phyloP scores from a whole-genome alignment of 306 rosid genomes.

The Trifolium repens region DNA sequence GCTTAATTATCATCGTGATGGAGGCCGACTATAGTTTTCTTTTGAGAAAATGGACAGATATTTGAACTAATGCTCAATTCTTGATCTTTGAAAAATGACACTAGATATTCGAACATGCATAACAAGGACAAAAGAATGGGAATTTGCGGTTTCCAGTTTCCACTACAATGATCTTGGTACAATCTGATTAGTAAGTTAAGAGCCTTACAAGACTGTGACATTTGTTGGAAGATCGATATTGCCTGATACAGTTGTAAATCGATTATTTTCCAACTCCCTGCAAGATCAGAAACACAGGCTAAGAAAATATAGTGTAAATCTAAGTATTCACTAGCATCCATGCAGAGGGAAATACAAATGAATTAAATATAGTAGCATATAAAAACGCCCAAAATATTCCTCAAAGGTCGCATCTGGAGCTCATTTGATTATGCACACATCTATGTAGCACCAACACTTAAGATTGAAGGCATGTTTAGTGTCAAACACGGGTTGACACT shows the following conservation, averaged over 20 bases:
- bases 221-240: constrained; percentile 59
- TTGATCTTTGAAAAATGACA: constrained; percentile 25
- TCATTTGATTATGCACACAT: neutral
- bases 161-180: constrained; percentile 24
- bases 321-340: constrained; percentile 12
- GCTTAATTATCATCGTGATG: no score
- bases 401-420: constrained; percentile 2
- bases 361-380: constrained; percentile 27
- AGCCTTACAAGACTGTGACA: constrained; percentile 75
- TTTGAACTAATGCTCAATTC: constrained; percentile 19
- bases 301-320: constrained; percentile 24
- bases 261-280: constrained; percentile 86
- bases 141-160: neutral
- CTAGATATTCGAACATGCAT: constrained; percentile 16
- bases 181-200: constrained; percentile 43
- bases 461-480: neutral
- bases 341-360: neutral
- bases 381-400: constrained; percentile 15
- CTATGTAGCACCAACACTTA: neutral
- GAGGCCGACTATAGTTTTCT: no score
- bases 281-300: constrained; percentile 42
- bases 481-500: no score
- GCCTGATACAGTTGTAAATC: constrained; percentile 59
- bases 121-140: constrained; percentile 20
- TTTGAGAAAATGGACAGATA: neutral